Evolutionary conservation across 768 basidiomycete species (phyloP).

Genomic region (Russula compacta): DNA sequence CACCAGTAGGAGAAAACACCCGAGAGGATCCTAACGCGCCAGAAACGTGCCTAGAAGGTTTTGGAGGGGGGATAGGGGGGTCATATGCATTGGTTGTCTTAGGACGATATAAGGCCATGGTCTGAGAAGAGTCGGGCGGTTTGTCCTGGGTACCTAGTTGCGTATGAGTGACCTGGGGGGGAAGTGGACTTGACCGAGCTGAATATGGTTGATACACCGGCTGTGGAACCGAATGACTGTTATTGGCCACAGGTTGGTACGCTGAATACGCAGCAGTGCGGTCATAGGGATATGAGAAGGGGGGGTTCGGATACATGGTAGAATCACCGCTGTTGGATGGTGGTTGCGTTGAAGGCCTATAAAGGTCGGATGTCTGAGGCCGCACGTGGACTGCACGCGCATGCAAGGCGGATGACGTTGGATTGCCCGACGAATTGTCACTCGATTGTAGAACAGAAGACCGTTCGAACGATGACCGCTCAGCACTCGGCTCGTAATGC

Average conservation of each 20-base stretch:
- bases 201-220: slow-evolving; percentile 17
- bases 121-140: slow-evolving; percentile 1
- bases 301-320: slow-evolving; percentile 6
- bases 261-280: slow-evolving; percentile 24
- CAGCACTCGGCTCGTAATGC: neutral
- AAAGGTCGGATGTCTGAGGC: neutral
- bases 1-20: slow-evolving; percentile 8
- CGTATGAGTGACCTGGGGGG: neutral
- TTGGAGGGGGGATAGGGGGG: slow-evolving; percentile 25
- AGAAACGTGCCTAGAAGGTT: slow-evolving; percentile 8
- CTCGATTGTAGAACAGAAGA: neutral
- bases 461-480: neutral
- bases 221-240: slow-evolving; percentile 17
- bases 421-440: neutral
- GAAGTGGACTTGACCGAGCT: slow-evolving; percentile 17
- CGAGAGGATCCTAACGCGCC: neutral
- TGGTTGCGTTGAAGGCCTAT: neutral
- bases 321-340: neutral
- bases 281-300: slow-evolving; percentile 6
- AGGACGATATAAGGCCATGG: slow-evolving; percentile 20
- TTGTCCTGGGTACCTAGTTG: neutral
- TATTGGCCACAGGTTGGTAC: slow-evolving; percentile 20
- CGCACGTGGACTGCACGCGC: slow-evolving; percentile 5
- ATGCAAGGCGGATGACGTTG: slow-evolving; percentile 4
- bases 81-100: slow-evolving; percentile 27